These are phyloP conservation scores for Botrytis medusae DNA, from an alignment of 2,329 filamentous ascomycete species.

Conservation along the genomic window DNA sequence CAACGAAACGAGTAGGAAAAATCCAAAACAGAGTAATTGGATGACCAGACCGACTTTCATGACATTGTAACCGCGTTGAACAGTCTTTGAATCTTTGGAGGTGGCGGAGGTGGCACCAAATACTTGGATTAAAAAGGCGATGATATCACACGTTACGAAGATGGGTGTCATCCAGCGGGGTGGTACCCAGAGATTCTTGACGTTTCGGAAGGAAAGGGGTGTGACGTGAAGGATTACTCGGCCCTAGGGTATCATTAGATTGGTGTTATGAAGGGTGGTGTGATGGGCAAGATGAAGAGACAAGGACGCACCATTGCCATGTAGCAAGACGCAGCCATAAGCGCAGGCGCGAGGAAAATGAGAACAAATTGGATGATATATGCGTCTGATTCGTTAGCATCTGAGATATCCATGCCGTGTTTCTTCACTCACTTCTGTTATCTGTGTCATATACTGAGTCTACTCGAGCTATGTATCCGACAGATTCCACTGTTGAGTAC, in stretches of 20 bases:
- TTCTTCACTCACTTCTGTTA: constrained; percentile 5
- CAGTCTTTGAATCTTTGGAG: constrained; percentile 44
- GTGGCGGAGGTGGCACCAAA: constrained; percentile 47
- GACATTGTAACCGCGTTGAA: constrained; percentile 43
- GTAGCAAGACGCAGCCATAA: constrained; percentile 53
- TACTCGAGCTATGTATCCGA: constrained; percentile 21
- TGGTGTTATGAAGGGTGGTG: constrained; percentile 38
- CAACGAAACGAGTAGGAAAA: constrained; percentile 46
- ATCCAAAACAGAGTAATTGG: constrained; percentile 44
- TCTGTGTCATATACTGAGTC: constrained; percentile 3
- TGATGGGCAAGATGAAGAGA: neutral
- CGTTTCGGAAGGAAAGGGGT: constrained; percentile 38
- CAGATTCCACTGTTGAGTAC: constrained; percentile 18
- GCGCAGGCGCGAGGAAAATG: constrained; percentile 50
- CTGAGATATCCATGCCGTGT: neutral
- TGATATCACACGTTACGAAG: constrained; percentile 48
- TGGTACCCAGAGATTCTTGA: constrained; percentile 42
- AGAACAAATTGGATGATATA: constrained; percentile 42
- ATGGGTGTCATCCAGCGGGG: constrained; percentile 46
- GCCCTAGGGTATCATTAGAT: constrained; percentile 33
- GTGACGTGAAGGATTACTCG: constrained; percentile 46
- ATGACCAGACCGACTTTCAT: constrained; percentile 46
- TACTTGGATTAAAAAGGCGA: constrained; percentile 48
- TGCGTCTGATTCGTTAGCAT: constrained; percentile 18
- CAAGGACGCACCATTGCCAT: constrained; percentile 41